Evolutionary conservation across 202 grass and related monocot genomes (phyloP).

Genomic region (Digitaria exilis): DNA sequence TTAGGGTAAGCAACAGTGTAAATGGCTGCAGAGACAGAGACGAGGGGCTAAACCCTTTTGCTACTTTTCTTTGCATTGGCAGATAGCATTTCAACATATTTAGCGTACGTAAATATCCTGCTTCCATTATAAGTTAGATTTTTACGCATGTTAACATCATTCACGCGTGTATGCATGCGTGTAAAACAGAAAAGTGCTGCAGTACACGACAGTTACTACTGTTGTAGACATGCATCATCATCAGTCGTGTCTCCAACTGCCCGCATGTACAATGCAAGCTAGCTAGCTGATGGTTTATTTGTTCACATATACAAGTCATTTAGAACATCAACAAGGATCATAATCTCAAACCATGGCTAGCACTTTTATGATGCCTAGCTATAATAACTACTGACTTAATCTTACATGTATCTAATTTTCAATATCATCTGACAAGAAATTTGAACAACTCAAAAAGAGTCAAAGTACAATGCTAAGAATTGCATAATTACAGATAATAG

Average conservation of each 20-base stretch:
- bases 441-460: no score
- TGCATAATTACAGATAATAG: background rate
- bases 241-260: background rate
- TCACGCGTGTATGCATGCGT: background rate
- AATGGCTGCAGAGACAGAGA: background rate
- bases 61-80: background rate
- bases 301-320: background rate
- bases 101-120: background rate
- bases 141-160: constrained; percentile 2
- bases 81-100: background rate
- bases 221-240: background rate
- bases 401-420: background rate
- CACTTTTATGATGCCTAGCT: background rate
- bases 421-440: background rate
- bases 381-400: background rate
- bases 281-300: background rate
- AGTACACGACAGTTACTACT: background rate
- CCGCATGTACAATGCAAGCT: background rate
- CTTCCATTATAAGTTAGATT: background rate
- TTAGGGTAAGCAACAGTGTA: background rate
- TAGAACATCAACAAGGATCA: background rate
- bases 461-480: background rate
- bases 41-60: background rate
- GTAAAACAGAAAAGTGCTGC: background rate
- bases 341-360: background rate